Percentiles rank a stretch among this genome's conserved stretches.
Evolutionary conservation across 768 basidiomycete species (phyloP).

Genomic region (Leucosporidium scottii): DNA sequence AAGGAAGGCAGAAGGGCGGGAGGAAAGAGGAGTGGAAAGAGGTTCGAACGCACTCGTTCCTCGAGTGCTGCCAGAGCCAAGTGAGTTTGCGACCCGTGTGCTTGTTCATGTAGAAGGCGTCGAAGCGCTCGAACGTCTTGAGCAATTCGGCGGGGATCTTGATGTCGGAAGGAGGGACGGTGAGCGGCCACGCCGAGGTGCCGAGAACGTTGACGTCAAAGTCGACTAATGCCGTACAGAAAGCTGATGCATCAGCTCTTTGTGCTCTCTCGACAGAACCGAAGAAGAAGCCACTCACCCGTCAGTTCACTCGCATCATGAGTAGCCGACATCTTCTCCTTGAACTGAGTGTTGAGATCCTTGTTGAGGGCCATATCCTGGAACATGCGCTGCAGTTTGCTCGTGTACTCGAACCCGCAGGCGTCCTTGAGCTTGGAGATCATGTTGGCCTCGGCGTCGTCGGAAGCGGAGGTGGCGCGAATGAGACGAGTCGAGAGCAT

Average conservation of each 20-base stretch:
- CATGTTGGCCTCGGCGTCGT: slow-evolving; percentile 96
- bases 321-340: slow-evolving; percentile 73
- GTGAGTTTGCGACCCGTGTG: slow-evolving; percentile 92
- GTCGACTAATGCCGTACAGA: slow-evolving; percentile 61
- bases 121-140: slow-evolving; percentile 82
- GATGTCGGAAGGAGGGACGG: slow-evolving; percentile 74
- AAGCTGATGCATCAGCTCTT: too few relatives aligned
- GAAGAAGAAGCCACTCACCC: slow-evolving; percentile 18
- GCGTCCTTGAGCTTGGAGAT: slow-evolving; percentile 94
- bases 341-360: slow-evolving; percentile 90
- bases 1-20: neutral
- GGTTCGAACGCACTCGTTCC: slow-evolving; percentile 58
- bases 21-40: neutral
- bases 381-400: slow-evolving; percentile 94
- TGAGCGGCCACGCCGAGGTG: slow-evolving; percentile 92
- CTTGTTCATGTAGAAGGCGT: slow-evolving; percentile 84
- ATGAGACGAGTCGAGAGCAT: slow-evolving; percentile 89
- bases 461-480: slow-evolving; percentile 80
- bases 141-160: slow-evolving; percentile 80
- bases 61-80: slow-evolving; percentile 98
- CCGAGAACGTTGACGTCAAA: slow-evolving; percentile 91
- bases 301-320: slow-evolving; percentile 66
- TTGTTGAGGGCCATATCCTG: slow-evolving; percentile 93
- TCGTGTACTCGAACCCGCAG: slow-evolving; percentile 93
- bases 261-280: too few relatives aligned